Conservation (phyloP, 106 monocot species). For the Dioscorea zingiberensis region DNA sequence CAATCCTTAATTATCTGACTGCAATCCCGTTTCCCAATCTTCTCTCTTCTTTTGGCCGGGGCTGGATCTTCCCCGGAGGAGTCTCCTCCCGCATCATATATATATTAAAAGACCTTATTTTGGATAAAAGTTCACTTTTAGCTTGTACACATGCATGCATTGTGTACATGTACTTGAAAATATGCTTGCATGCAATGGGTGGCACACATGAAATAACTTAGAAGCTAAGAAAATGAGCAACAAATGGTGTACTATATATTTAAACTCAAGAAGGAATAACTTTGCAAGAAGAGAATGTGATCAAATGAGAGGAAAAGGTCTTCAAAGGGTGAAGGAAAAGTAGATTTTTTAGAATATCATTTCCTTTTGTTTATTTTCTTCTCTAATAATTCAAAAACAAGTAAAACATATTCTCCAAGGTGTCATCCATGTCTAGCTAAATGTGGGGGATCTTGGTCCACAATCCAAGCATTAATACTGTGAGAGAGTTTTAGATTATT, state of each 20-base stretch:
- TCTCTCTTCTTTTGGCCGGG: too few relatives aligned
- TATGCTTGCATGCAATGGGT: too few relatives aligned
- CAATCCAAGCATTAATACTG: conserved; percentile 1
- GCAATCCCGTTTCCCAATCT: too few relatives aligned
- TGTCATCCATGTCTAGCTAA: neutral
- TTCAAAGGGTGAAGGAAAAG: neutral
- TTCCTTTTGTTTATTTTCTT: neutral
- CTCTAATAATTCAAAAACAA: neutral
- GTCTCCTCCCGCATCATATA: too few relatives aligned
- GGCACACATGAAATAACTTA: neutral
- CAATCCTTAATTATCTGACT: too few relatives aligned
- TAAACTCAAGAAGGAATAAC: neutral
- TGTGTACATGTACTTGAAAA: too few relatives aligned
- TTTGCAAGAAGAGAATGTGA: too few relatives aligned
- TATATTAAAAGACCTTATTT: too few relatives aligned
- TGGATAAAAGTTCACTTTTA: too few relatives aligned
- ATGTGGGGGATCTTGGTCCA: conserved; percentile 3
- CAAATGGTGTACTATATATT: neutral
- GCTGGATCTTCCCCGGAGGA: too few relatives aligned
- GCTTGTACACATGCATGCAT: too few relatives aligned
- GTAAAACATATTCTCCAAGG: neutral
- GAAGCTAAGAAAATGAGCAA: neutral
- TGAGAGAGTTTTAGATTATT: neutral
- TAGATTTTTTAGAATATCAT: conserved; percentile 2
- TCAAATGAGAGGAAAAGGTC: neutral